Percentiles rank a stretch among this genome's conserved stretches.
Conservation (phyloP, 2,329 filamentous ascomycete genomes). For the Pseudocercospora musae region DNA sequence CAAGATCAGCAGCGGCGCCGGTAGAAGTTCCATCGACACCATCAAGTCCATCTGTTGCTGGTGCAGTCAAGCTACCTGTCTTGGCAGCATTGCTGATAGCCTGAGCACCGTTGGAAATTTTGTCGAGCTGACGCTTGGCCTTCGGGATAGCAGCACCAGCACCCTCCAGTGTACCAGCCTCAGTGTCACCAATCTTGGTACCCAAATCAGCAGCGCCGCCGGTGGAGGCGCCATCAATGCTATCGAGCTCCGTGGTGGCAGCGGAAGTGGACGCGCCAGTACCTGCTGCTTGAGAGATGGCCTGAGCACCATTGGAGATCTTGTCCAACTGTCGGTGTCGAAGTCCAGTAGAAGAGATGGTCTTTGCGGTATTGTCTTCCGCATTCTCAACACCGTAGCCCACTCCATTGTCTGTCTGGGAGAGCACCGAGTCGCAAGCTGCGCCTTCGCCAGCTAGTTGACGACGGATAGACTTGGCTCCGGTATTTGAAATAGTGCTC, state of each 20-base stretch:
- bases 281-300: conserved; percentile 14
- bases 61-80: conserved; percentile 6
- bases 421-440: conserved; percentile 23
- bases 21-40: conserved; percentile 12
- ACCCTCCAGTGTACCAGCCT: conserved; percentile 20
- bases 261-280: conserved; percentile 9
- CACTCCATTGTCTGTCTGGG: conserved; percentile 23
- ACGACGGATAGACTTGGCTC: conserved; percentile 7
- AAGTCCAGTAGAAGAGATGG: conserved; percentile 11
- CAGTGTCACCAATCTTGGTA: conserved; percentile 14
- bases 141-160: conserved; percentile 12
- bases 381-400: conserved; percentile 27
- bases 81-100: conserved; percentile 11
- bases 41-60: conserved; percentile 8
- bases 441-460: conserved; percentile 27
- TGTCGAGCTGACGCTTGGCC: conserved; percentile 10
- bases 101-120: conserved; percentile 17
- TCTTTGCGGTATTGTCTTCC: conserved; percentile 21
- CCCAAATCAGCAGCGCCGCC: conserved; percentile 19
- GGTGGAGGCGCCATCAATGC: conserved; percentile 19
- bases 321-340: conserved; percentile 24
- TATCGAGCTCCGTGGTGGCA: conserved; percentile 8
- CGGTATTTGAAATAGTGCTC: conserved; percentile 1
- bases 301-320: conserved; percentile 24
- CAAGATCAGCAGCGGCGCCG: conserved; percentile 10